Evolutionary conservation across 306 rosid species (phyloP), one percentile per base, ranked within the genome.

Genomic region (Vigna radiata): DNA sequence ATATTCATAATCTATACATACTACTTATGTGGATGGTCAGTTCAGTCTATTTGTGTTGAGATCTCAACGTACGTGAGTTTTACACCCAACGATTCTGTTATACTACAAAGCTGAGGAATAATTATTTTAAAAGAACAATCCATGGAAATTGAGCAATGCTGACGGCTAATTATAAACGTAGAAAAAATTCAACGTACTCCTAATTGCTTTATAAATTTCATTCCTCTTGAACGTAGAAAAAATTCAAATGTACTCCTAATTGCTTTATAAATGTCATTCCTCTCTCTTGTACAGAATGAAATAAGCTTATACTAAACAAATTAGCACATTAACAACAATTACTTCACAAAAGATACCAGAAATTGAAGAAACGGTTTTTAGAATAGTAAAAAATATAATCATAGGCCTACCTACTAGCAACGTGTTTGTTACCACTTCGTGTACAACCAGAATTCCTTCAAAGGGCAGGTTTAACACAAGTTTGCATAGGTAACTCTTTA

Each of bases 311-410:
- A 29, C 36, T 46, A 60, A 16, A 7, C 56, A 41, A 73, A 43
- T 44, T 23, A 43, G 61, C 29, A 62, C 68, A 44, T 44, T 44
- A 73, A 48, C 53, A 5, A 50, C 46, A 59, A 36, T 23, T 33
- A 29, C 43, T 36, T 60, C 68, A 25, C 43, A 78, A 60, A 70
- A 33, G 33, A 48, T 60, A 47, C 18, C 68, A 70, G 43, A 69
- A 16, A 46, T n/a, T 18, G 25, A 23, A 56, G 19, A 77, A 23
- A 25, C n/a, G 0, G 2, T 27, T 23, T 39, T 27, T 14, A 48
- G 27, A 9, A 47, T 23, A 16, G 25, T 14, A 46, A 1, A 27
- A 17, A 29, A 29, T 5, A 50, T 55, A 70, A 27, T 27, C 23
- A n/a, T 5, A 25, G n/a, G 5, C 43, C 46, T 69, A 69, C 49